phyloP scores from a whole-genome alignment of 768 basidiomycete species.

The Lactarius tabidus region DNA sequence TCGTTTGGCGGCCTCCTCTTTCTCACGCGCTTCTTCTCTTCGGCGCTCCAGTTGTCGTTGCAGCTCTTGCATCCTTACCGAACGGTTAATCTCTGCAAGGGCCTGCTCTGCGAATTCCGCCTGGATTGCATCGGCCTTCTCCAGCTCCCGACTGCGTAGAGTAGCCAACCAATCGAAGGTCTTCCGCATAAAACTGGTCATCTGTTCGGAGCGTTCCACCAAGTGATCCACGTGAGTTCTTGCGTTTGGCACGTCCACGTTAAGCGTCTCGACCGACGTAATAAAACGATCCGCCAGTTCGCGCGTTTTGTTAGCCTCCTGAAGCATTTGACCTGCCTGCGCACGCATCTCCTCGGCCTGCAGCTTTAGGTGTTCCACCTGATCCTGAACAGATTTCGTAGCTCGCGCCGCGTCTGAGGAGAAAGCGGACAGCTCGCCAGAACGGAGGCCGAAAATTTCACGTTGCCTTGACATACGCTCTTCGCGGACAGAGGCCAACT shows the following conservation, averaged over 20 bases:
- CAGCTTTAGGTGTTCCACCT: constrained; percentile 1
- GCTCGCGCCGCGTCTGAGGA: background rate
- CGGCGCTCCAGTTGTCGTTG: constrained; percentile 14
- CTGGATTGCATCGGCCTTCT: background rate
- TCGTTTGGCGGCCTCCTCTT: constrained; percentile 12
- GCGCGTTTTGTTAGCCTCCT: constrained; percentile 17
- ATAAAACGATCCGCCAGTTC: constrained; percentile 12
- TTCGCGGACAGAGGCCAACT: constrained; percentile 9
- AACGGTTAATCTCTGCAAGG: background rate
- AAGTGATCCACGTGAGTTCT: constrained; percentile 1
- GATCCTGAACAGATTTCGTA: constrained; percentile 1
- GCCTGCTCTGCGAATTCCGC: constrained; percentile 14
- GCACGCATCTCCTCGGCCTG: constrained; percentile 6
- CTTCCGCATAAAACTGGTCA: constrained; percentile 6
- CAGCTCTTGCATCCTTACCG: background rate
- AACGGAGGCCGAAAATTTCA: constrained; percentile 5
- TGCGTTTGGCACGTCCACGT: background rate
- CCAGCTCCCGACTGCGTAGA: constrained; percentile 8
- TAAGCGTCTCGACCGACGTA: constrained; percentile 1
- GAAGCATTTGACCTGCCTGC: constrained; percentile 11
- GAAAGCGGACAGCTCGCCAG: constrained; percentile 16
- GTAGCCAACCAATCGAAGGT: constrained; percentile 4
- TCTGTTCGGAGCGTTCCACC: constrained; percentile 9
- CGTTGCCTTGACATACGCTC: constrained; percentile 10
- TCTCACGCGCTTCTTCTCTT: constrained; percentile 14